phyloP scores from a whole-genome alignment of 495 filamentous ascomycete species.

The Penicillium manginii region DNA sequence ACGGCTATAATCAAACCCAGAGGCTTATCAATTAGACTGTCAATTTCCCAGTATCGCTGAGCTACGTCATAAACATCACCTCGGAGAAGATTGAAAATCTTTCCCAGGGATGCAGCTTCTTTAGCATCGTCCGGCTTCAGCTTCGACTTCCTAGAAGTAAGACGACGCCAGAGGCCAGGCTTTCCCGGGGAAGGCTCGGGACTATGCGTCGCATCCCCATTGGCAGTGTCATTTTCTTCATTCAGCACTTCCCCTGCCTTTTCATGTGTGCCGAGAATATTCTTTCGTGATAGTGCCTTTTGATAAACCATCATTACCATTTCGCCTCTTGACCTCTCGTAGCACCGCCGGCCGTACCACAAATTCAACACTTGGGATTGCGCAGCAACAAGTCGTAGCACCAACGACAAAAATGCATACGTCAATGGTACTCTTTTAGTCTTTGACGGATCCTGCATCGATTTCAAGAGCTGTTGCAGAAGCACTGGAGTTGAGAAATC shows the following conservation, averaged over 20 bases:
- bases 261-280: conserved; percentile 53
- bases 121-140: conserved; percentile 35
- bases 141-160: conserved; percentile 12
- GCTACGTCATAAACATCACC: conserved; percentile 82
- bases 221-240: conserved; percentile 5
- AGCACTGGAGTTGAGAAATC: conserved; percentile 67
- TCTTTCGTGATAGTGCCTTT: conserved; percentile 77
- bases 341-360: conserved; percentile 75
- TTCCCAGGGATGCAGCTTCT: conserved; percentile 75
- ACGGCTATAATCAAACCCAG: conserved; percentile 69
- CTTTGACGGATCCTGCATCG: conserved; percentile 59
- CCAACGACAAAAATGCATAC: conserved; percentile 65
- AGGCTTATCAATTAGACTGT: conserved; percentile 67
- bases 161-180: conserved; percentile 17
- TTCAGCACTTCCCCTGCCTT: background rate
- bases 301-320: conserved; percentile 89
- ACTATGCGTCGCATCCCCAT: conserved; percentile 12
- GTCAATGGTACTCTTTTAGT: conserved; percentile 61
- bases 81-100: conserved; percentile 81
- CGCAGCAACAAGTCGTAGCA: conserved; percentile 59
- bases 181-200: conserved; percentile 7
- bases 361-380: conserved; percentile 71
- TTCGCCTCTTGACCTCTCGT: conserved; percentile 80
- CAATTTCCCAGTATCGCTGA: conserved; percentile 82
- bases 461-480: conserved; percentile 69